Base-by-base conservation (phyloP, 768 basidiomycete species). In the Mycena galericulata region DNA sequence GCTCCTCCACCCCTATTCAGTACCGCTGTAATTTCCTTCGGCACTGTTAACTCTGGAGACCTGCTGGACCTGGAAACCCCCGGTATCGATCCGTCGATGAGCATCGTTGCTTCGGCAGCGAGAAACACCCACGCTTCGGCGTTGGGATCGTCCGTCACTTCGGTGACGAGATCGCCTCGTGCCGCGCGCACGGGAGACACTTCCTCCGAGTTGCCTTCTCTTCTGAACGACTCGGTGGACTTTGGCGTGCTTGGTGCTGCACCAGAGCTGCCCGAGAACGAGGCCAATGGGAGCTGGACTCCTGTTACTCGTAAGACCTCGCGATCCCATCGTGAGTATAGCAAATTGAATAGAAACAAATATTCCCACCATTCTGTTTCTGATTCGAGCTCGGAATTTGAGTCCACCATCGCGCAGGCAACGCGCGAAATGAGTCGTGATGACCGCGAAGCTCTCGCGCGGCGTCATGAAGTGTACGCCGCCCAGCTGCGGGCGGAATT, bases 171-270 rank as follows among this genome's bases (percentile, higher is more conserved):
- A n/a, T 3, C 7, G 32, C 32, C 51, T 3, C 9, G 20, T 15
- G 32, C 20, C 3, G n/a, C n/a, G n/a, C n/a, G n/a, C n/a, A n/a
- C n/a, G n/a, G n/a, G n/a, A n/a, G n/a, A n/a, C n/a, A n/a, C 18
- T 34, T 54, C 51, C 34, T 54, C 51, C 20, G 51, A 54, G 22
- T 54, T 36, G 22, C n/a, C 51, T 15, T 54, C 51, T 2, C n/a
- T 38, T 6, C 34, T 24, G 34, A 54, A n/a, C 51, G 32, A n/a
- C 20, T 32, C 34, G 34, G 32, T 34, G 30, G 30, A 34, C 34
- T 54, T n/a, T 34, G 51, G 51, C 51, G 32, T 38, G 20, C 30
- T 54, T 54, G 51, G 51, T 38, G 51, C 34, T 54, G 51, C 51
- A 38, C 51, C 51, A 54, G 51, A 4, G 51, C 51, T 34, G 15